Conservation (phyloP, 2,329 filamentous ascomycete species). For the Trichoderma citrinoviride region DNA sequence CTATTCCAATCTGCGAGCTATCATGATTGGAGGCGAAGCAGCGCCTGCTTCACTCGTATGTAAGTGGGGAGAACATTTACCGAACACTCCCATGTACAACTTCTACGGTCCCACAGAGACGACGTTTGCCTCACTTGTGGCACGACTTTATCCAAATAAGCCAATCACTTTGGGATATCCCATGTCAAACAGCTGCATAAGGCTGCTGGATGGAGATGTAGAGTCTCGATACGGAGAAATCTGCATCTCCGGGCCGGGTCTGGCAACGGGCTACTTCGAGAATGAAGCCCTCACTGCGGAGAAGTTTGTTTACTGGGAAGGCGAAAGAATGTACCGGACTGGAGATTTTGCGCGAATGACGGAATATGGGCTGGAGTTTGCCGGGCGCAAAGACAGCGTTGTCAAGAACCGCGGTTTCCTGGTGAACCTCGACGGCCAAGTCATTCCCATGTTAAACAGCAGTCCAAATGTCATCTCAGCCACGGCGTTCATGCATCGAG, state of each 20-base stretch:
- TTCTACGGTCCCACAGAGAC: conserved; percentile 1
- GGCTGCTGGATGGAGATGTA: neutral
- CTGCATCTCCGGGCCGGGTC: neutral
- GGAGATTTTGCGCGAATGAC: neutral
- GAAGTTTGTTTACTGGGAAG: neutral
- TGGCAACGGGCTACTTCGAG: neutral
- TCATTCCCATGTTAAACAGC: neutral
- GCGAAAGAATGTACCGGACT: neutral
- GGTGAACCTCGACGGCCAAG: neutral
- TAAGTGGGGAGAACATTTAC: neutral
- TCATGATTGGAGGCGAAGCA: conserved; percentile 7
- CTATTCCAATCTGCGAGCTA: neutral
- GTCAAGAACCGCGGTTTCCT: conserved; percentile 5
- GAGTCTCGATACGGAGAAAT: conserved; percentile 7
- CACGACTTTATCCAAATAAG: neutral
- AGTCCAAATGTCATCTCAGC: neutral
- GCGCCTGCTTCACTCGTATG: neutral
- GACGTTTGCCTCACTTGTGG: neutral
- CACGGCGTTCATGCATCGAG: neutral
- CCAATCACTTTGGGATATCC: neutral
- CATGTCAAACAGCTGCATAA: neutral
- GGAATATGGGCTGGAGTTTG: neutral
- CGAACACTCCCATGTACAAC: neutral
- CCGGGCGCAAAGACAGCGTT: neutral
- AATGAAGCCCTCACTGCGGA: neutral